Conservation (phyloP, 805 yeast genomes). For the Tetrapisispora pingtungensis region DNA sequence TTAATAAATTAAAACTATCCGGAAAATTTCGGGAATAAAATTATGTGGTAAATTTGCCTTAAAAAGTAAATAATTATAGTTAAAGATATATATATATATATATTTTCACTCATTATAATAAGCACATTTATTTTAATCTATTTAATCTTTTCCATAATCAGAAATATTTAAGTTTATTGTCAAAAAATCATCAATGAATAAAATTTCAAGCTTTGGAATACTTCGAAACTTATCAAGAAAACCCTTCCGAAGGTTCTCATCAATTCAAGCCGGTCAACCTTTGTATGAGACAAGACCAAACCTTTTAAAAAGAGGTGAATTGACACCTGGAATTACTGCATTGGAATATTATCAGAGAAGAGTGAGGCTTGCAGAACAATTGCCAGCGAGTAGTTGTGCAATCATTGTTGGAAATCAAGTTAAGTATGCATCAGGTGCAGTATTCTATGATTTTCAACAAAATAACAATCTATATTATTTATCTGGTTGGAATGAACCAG, state of each 20-base stretch:
- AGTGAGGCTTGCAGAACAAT: slow-evolving; percentile 39
- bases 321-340: slow-evolving; percentile 84
- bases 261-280: slow-evolving; percentile 68
- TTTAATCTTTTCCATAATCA: too few relatives aligned
- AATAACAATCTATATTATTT: slow-evolving; percentile 78
- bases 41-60: background rate
- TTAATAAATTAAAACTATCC: too few relatives aligned
- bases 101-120: too few relatives aligned
- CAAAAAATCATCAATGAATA: background rate
- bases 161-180: too few relatives aligned
- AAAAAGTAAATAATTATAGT: background rate
- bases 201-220: background rate
- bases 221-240: slow-evolving; percentile 6
- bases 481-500: slow-evolving; percentile 91
- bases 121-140: too few relatives aligned
- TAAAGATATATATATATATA: background rate
- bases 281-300: slow-evolving; percentile 76
- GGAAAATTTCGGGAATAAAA: background rate
- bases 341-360: slow-evolving; percentile 73
- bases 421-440: slow-evolving; percentile 81
- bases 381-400: slow-evolving; percentile 62
- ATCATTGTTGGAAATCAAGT: slow-evolving; percentile 62
- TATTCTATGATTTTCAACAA: slow-evolving; percentile 87
- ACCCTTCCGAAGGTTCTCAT: slow-evolving; percentile 9
- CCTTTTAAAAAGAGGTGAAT: slow-evolving; percentile 59